Conservation (phyloP, 2,329 filamentous ascomycete species). For the Aspergillus ochraceoroseus region DNA sequence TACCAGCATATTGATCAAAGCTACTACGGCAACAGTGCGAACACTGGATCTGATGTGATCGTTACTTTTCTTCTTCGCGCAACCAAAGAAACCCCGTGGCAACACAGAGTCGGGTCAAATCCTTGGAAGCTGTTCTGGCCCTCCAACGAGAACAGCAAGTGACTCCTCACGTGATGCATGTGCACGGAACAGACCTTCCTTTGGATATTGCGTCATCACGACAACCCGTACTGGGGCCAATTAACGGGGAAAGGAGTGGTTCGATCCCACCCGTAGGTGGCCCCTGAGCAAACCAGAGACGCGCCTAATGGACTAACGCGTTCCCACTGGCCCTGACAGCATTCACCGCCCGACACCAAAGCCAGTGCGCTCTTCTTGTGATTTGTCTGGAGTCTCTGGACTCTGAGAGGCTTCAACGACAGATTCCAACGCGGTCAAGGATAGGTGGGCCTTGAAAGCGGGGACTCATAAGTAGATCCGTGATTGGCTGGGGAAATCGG, state of each 20-base stretch:
- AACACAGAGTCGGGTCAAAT: too few species aligned
- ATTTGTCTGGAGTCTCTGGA: slow-evolving; percentile 10
- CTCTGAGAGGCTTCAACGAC: too few species aligned
- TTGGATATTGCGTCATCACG: slow-evolving; percentile 22
- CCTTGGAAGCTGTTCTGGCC: too few species aligned
- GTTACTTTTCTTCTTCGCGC: too few species aligned
- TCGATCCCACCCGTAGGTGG: too few species aligned
- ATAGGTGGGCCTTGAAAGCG: slow-evolving; percentile 1
- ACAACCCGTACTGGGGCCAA: slow-evolving; percentile 16
- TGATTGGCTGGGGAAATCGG: slow-evolving; percentile 19
- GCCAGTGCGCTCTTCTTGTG: slow-evolving; percentile 6
- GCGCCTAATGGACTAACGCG: slow-evolving; percentile 15
- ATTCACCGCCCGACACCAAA: slow-evolving; percentile 15
- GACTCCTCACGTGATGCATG: slow-evolving; percentile 15
- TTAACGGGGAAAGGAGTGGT: slow-evolving; percentile 12
- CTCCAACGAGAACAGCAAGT: slow-evolving; percentile 8
- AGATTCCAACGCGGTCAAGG: slow-evolving; percentile 10
- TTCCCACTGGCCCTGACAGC: too few species aligned
- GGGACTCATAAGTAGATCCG: slow-evolving; percentile 9
- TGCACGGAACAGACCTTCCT: slow-evolving; percentile 11
- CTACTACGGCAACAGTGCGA: too few species aligned
- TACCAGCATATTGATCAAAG: too few species aligned
- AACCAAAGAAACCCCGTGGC: slow-evolving; percentile 17
- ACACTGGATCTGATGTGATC: too few species aligned
- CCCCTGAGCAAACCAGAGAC: too few species aligned